phyloP scores from a whole-genome alignment of 495 filamentous ascomycete genomes.

The Choiromyces venosus region DNA sequence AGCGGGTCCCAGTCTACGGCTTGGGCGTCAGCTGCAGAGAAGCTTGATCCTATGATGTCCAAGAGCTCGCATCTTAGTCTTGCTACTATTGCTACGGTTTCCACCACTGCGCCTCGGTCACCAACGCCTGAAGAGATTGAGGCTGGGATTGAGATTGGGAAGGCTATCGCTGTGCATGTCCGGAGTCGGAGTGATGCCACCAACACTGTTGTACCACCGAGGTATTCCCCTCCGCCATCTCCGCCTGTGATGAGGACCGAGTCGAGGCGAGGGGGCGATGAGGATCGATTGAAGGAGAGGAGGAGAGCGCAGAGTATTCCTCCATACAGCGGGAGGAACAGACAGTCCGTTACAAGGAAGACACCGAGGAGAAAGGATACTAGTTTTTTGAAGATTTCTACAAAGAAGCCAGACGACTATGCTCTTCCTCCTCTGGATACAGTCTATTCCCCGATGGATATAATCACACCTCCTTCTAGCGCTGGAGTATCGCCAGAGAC shows the following conservation, averaged over 20 bases:
- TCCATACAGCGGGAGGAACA: background rate
- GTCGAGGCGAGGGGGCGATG: slow-evolving; percentile 6
- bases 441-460: slow-evolving; percentile 18
- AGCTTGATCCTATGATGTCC: slow-evolving; percentile 18
- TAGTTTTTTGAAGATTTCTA: background rate
- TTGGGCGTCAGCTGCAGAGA: background rate
- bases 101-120: slow-evolving; percentile 20
- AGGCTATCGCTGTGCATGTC: slow-evolving; percentile 30
- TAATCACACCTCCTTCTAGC: slow-evolving; percentile 31
- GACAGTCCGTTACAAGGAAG: slow-evolving; percentile 10
- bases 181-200: slow-evolving; percentile 22
- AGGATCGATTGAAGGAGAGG: background rate
- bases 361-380: slow-evolving; percentile 18
- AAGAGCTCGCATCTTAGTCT: slow-evolving; percentile 16
- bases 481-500: slow-evolving; percentile 19
- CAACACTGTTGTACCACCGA: background rate
- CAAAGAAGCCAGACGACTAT: slow-evolving; percentile 15
- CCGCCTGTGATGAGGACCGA: slow-evolving; percentile 19
- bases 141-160: slow-evolving; percentile 31
- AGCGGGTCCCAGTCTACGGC: background rate
- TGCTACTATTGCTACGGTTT: slow-evolving; percentile 13
- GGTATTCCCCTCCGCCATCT: slow-evolving; percentile 22
- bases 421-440: slow-evolving; percentile 23
- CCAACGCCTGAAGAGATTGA: slow-evolving; percentile 32
- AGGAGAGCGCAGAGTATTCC: slow-evolving; percentile 15